phyloP scores from a whole-genome alignment of 2,329 filamentous ascomycete genomes.

The Stachybotrys chlorohalonatus region DNA sequence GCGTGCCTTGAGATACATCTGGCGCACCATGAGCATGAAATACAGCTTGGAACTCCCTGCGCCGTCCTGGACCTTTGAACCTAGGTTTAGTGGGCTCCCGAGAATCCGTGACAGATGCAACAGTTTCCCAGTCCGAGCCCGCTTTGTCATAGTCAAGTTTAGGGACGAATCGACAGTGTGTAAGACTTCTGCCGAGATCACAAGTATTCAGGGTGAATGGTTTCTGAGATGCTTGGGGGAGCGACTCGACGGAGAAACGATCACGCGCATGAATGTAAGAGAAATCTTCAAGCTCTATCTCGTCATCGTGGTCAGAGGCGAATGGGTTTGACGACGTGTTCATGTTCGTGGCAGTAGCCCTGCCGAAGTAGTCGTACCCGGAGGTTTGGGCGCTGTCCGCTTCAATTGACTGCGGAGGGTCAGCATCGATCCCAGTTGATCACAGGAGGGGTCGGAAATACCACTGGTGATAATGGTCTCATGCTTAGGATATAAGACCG shows the following conservation, averaged over 20 bases:
- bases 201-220: slow-evolving; percentile 3
- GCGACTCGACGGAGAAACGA: background rate
- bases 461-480: background rate
- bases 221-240: slow-evolving; percentile 4
- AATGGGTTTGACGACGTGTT: slow-evolving; percentile 3
- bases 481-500: background rate
- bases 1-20: background rate
- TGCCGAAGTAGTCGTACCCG: background rate
- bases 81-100: background rate
- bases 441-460: background rate
- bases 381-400: background rate
- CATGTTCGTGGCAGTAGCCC: background rate
- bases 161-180: background rate
- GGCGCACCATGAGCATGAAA: background rate
- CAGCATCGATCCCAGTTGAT: background rate
- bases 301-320: slow-evolving; percentile 1
- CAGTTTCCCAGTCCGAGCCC: slow-evolving; percentile 20
- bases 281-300: slow-evolving; percentile 8
- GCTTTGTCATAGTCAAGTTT: slow-evolving; percentile 9
- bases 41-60: background rate
- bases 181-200: background rate
- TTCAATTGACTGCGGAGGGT: background rate
- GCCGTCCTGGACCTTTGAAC: background rate
- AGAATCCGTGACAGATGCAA: slow-evolving; percentile 15
- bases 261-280: slow-evolving; percentile 4